Evolutionary conservation across 306 rosid species (phyloP).

Genomic region (Ormosia semicastrata): DNA sequence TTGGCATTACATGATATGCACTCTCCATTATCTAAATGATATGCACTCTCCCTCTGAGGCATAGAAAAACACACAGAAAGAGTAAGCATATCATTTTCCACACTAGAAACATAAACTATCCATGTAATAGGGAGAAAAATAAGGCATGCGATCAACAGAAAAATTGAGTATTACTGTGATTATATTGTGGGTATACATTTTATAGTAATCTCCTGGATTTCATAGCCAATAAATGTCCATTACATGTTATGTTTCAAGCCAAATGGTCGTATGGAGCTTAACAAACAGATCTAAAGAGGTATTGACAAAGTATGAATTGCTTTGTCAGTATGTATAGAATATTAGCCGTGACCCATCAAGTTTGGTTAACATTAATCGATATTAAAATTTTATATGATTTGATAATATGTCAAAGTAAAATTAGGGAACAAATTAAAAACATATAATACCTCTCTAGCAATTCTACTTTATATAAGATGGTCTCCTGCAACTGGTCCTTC

Average conservation of each 20-base stretch:
- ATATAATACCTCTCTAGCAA: neutral
- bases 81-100: neutral
- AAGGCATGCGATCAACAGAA: neutral
- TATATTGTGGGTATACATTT: slow-evolving; percentile 1
- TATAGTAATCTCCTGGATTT: slow-evolving; percentile 6
- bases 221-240: neutral
- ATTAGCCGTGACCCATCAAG: neutral
- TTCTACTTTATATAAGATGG: slow-evolving; percentile 12
- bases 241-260: neutral
- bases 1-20: neutral
- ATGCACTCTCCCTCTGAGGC: neutral
- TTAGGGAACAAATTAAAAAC: slow-evolving; percentile 1
- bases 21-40: neutral
- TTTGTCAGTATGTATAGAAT: neutral
- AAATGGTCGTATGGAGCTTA: neutral
- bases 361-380: slow-evolving; percentile 5
- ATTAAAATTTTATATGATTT: neutral
- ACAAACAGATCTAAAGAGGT: neutral
- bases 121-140: neutral
- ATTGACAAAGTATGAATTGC: slow-evolving; percentile 2
- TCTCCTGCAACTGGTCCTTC: slow-evolving; percentile 8
- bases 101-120: neutral
- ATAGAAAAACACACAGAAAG: slow-evolving; percentile 10
- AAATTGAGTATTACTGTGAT: neutral
- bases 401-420: neutral